Percentiles rank a stretch among this genome's conserved stretches.
Evolutionary conservation across 2,329 filamentous ascomycete species (phyloP).

Genomic region (Nothophaeocryptopus gaeumannii): DNA sequence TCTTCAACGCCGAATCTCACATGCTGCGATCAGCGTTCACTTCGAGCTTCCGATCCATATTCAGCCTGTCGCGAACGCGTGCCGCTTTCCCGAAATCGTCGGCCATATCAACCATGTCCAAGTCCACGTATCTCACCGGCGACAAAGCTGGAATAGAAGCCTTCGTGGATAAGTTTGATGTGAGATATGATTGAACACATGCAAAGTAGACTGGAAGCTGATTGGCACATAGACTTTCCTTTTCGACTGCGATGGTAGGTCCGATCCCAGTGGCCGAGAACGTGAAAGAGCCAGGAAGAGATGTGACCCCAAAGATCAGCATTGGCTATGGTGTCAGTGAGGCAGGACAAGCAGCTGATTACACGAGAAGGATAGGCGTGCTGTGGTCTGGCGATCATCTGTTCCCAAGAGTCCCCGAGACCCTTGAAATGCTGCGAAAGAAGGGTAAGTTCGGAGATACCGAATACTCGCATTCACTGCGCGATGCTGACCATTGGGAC

Average conservation of each 20-base stretch:
- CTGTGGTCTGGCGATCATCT: conserved; percentile 94
- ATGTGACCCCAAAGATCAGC: not conserved
- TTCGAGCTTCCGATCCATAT: too few species aligned
- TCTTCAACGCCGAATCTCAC: too few species aligned
- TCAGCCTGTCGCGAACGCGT: too few species aligned
- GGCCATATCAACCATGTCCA: conserved; percentile 3
- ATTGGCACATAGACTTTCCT: conserved; percentile 68
- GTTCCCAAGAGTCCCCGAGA: conserved; percentile 81
- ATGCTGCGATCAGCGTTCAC: too few species aligned
- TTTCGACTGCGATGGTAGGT: conserved; percentile 91
- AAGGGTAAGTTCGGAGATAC: conserved; percentile 58
- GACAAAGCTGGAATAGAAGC: conserved; percentile 72
- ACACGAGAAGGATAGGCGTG: conserved; percentile 66
- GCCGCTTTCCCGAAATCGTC: too few species aligned
- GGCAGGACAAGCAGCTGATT: conserved; percentile 23
- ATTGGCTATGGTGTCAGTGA: not conserved
- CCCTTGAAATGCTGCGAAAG: conserved; percentile 74
- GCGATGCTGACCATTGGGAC: not conserved
- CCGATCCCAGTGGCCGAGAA: conserved; percentile 21
- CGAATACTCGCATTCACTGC: not conserved
- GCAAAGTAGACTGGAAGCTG: conserved; percentile 4
- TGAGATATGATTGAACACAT: conserved; percentile 39
- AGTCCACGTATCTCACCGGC: conserved; percentile 65
- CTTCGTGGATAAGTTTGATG: conserved; percentile 90
- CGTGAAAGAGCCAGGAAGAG: not conserved